A percentile compares a stretch with the other conserved stretches of the same genome.
phyloP scores from a whole-genome alignment of 2,329 filamentous ascomycete genomes.

The Scedosporium aurantiacum region DNA sequence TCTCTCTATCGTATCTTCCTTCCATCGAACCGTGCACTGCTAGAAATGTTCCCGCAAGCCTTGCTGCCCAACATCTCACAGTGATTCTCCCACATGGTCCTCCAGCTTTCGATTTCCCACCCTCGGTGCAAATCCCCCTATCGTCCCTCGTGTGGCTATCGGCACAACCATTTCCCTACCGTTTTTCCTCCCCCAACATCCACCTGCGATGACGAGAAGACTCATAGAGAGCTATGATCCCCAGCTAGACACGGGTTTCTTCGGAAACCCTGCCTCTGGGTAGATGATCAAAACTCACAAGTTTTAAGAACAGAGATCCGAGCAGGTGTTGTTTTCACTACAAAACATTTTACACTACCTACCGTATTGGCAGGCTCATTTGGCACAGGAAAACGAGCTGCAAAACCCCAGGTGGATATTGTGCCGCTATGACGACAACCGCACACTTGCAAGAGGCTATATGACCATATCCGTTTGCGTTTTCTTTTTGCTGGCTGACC shows the following conservation, averaged over 20 bases:
- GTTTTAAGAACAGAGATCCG: conserved; percentile 39
- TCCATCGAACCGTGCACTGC: background rate
- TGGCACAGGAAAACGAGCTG: background rate
- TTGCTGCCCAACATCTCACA: background rate
- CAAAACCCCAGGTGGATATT: background rate
- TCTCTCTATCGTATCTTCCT: background rate
- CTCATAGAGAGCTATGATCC: conserved; percentile 9
- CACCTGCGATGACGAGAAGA: conserved; percentile 10
- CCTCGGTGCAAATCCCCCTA: background rate
- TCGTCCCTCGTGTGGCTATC: background rate
- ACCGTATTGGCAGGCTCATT: conserved; percentile 1
- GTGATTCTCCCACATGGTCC: background rate
- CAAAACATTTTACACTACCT: background rate
- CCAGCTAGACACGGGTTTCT: conserved; percentile 2
- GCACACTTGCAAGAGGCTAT: background rate
- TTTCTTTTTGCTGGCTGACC: background rate
- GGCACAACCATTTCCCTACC: background rate
- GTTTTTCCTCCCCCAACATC: background rate
- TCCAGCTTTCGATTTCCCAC: background rate
- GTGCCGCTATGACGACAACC: conserved; percentile 5
- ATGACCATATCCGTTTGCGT: background rate
- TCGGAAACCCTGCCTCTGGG: conserved; percentile 3
- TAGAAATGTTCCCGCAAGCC: too few relatives aligned
- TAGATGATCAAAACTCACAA: conserved; percentile 5
- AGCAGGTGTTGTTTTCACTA: conserved; percentile 20